Conservation (phyloP, 306 rosid species). For the Glycyrrhiza uralensis region DNA sequence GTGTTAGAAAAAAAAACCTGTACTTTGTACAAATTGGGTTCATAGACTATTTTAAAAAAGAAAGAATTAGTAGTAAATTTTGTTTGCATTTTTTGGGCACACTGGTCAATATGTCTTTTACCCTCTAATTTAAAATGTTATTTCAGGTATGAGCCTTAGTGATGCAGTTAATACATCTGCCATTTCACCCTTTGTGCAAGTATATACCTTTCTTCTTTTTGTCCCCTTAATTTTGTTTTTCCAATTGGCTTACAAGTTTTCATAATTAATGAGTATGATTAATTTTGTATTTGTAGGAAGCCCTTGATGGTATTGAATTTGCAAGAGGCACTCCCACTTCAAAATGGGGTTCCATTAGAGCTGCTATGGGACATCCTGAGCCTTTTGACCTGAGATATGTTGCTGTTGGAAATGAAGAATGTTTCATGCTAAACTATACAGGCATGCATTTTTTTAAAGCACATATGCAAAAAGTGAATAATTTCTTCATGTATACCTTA, state of each 20-base stretch:
- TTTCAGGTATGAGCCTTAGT: conserved; percentile 57
- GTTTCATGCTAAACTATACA: conserved; percentile 51
- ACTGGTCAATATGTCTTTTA: neutral
- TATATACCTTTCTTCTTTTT: neutral
- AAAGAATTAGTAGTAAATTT: too few relatives aligned
- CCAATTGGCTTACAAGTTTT: neutral
- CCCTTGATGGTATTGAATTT: conserved; percentile 79
- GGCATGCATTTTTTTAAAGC: conserved; percentile 26
- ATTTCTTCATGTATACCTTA: too few relatives aligned
- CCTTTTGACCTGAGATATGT: conserved; percentile 73
- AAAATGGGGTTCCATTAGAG: conserved; percentile 73
- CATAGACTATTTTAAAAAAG: too few relatives aligned
- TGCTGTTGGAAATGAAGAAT: conserved; percentile 85
- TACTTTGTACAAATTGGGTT: too few relatives aligned
- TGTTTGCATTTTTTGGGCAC: neutral
- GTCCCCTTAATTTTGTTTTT: neutral
- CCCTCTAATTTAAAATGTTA: neutral
- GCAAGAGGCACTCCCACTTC: conserved; percentile 68
- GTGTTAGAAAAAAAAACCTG: too few relatives aligned
- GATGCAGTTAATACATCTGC: conserved; percentile 53
- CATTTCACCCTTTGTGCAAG: conserved; percentile 67
- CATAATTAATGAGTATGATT: neutral
- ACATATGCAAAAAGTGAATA: too few relatives aligned
- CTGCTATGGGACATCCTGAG: conserved; percentile 69
- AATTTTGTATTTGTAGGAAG: conserved; percentile 44